phyloP scores from a whole-genome alignment of 805 yeast genomes.

The Candida jianshihensis region DNA sequence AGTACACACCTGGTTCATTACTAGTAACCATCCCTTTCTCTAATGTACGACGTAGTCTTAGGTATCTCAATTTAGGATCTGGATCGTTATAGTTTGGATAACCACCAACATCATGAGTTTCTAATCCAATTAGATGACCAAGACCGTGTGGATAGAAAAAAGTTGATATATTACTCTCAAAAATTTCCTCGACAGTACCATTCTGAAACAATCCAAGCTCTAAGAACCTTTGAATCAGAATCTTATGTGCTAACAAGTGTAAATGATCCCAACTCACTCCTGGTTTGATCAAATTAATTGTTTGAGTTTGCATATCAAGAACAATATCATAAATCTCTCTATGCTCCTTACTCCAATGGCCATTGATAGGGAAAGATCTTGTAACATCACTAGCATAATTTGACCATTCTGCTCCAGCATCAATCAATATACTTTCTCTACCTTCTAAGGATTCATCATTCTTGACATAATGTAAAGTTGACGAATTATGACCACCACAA shows the following conservation, averaged over 20 bases:
- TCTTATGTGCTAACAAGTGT: conserved; percentile 72
- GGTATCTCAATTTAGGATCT: conserved; percentile 65
- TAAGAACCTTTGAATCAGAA: conserved; percentile 65
- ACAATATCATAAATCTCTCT: conserved; percentile 76
- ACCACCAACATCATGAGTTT: conserved; percentile 95
- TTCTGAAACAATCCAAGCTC: conserved; percentile 71
- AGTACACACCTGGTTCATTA: conserved; percentile 92
- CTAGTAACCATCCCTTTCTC: conserved; percentile 80
- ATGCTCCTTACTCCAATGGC: conserved; percentile 86
- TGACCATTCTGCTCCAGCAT: conserved; percentile 97
- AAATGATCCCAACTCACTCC: conserved; percentile 83
- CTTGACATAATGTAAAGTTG: conserved; percentile 83
- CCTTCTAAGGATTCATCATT: conserved; percentile 60
- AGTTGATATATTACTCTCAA: conserved; percentile 61
- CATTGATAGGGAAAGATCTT: conserved; percentile 87
- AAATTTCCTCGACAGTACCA: conserved; percentile 55
- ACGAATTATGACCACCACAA: conserved; percentile 87
- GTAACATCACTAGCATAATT: conserved; percentile 93
- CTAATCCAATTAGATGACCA: conserved; percentile 91
- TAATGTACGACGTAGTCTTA: conserved; percentile 73
- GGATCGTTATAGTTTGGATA: conserved; percentile 78
- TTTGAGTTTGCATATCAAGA: conserved; percentile 68
- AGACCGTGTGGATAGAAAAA: conserved; percentile 93
- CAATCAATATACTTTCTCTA: conserved; percentile 69
- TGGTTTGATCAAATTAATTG: conserved; percentile 69